Base-by-base conservation (phyloP, 2,329 filamentous ascomycete species). In the Metarhizium sp. region DNA sequence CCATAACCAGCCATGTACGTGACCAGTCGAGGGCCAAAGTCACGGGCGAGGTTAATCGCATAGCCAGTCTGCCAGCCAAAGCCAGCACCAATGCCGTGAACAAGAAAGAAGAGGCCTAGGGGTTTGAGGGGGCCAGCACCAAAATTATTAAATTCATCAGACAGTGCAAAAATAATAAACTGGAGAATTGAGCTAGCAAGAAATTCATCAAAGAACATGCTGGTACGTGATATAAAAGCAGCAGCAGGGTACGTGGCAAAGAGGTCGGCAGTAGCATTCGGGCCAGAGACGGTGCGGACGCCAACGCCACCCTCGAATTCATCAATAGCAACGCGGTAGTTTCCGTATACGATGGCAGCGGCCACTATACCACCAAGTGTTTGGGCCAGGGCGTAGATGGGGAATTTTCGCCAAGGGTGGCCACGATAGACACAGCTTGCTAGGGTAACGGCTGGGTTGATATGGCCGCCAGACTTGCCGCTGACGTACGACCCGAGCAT, bases 41-140 rank as follows among this genome's bases (percentile, higher is more conserved):
- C 87, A 68, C 87, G 78, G 40, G 85, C 86, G 45, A 87, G 69
- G 63, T 90, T 90, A 60, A 89, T 88, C 16, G 86, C 86, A 69
- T 87, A 90, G 40, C 87, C 86, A 1, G 86, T 90, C 67, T 90
- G 81, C 84, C 84, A 89, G 6, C 87, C 87, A 62, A 88, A 89
- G 64, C 84, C 86, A 34, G 84, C 82, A 20, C 85, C 86, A 25
- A 90, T 82, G 7, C 85, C 86, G 64, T 89, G 89, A 58, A 90
- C 83, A 50, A 89, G 73, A 69, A 89, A 88, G 71, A 88, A 87
- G 5, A 89, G 69, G 7, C 74, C 79, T 2, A 90, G 69, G 0
- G 85, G 83, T 55, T 80, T 75, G 53, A 72, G 56, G 1, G 75
- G 73, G 0, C 81, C 81, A 2, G 82, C 81, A 4, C 81, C 82